Conservation (phyloP, 371 early-diverging fungal species). For the Mucor plumbeus region DNA sequence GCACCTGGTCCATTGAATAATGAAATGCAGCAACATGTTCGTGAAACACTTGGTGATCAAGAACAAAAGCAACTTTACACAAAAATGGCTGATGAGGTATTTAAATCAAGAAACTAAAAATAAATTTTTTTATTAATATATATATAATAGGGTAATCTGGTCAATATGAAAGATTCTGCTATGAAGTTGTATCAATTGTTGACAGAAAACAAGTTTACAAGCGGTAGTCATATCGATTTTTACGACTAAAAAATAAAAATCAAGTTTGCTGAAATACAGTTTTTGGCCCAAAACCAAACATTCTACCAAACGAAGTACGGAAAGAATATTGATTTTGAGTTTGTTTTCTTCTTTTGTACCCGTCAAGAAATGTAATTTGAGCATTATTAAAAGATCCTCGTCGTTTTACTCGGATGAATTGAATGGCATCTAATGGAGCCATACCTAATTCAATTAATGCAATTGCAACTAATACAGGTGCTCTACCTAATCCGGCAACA, state of each 20-base stretch:
- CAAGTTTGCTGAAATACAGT: conserved; percentile 23
- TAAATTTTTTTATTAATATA: neutral
- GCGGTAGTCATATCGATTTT: conserved; percentile 85
- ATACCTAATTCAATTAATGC: conserved; percentile 85
- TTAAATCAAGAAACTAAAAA: neutral
- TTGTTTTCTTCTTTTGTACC: conserved; percentile 31
- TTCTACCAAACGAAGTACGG: conserved; percentile 23
- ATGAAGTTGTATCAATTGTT: conserved; percentile 62
- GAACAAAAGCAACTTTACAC: conserved; percentile 67
- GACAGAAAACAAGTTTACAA: conserved; percentile 59
- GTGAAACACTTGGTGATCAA: conserved; percentile 74
- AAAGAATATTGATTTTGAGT: conserved; percentile 21
- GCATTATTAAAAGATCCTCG: conserved; percentile 84
- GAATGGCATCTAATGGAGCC: conserved; percentile 80
- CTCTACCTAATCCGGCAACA: conserved; percentile 84
- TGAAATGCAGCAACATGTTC: conserved; percentile 83
- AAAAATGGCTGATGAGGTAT: conserved; percentile 65
- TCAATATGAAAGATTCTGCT: conserved; percentile 76
- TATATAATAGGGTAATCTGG: conserved; percentile 64
- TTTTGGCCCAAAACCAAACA: conserved; percentile 29
- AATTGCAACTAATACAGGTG: conserved; percentile 76
- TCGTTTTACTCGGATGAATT: conserved; percentile 74
- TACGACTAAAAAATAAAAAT: conserved; percentile 61
- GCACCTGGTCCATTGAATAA: conserved; percentile 94
- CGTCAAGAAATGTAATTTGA: conserved; percentile 72